Evolutionary conservation across 2,329 filamentous ascomycete genomes (phyloP).

Genomic region (Tolypocladium sp.): DNA sequence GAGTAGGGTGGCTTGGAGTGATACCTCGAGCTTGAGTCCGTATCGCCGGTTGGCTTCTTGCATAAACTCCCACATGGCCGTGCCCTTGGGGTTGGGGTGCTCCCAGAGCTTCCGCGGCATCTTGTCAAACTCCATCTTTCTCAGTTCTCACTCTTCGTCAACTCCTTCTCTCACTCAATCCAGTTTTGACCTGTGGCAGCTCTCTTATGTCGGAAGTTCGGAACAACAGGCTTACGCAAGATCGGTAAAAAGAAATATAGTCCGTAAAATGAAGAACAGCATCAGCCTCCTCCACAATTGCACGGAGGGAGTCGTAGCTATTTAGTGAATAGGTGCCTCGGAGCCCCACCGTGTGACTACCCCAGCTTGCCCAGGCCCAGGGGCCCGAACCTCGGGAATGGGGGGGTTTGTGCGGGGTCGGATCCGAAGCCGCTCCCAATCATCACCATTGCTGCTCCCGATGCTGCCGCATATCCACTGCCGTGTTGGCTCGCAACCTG

Average conservation of each 20-base stretch:
- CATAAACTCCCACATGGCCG: slow-evolving; percentile 60
- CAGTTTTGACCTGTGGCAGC: background rate
- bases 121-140: slow-evolving; percentile 20
- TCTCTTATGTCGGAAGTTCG: background rate
- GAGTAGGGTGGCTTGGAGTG: background rate
- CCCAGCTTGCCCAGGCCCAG: background rate
- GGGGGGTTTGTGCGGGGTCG: background rate
- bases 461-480: background rate
- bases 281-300: background rate
- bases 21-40: slow-evolving; percentile 47
- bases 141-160: background rate
- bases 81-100: slow-evolving; percentile 51
- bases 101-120: slow-evolving; percentile 59
- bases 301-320: background rate
- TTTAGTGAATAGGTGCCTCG: background rate
- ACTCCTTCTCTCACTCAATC: background rate
- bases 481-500: too few species aligned
- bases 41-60: slow-evolving; percentile 51
- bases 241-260: too few species aligned
- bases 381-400: background rate
- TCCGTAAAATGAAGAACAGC: background rate
- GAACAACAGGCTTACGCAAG: background rate
- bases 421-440: background rate
- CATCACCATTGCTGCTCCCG: background rate
- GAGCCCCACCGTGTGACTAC: background rate